Evolutionary conservation across 2,329 filamentous ascomycete genomes (phyloP), one percentile per base, ranked within the genome.

Genomic region (Monilinia aucupariae): DNA sequence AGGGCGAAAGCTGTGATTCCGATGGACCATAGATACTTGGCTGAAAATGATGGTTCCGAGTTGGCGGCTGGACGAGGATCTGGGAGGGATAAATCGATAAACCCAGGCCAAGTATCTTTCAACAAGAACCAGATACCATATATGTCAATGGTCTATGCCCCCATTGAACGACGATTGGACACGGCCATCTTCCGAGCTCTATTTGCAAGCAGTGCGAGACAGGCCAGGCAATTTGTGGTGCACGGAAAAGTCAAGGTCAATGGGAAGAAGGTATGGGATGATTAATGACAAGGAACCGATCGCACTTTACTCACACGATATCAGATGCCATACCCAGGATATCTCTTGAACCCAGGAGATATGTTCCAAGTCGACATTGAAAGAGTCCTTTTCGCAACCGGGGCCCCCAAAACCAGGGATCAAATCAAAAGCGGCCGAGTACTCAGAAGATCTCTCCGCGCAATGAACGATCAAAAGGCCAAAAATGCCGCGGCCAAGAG

Each of bases 311-410:
- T 41, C 27, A 48, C 48, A 62, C n/a, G 10, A 47, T 34, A 25
- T 13, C 69, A 96, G 93, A 96, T 97, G 90, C 82, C 84, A 67
- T 90, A 94, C 73, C 92, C 94, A 10, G 89, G 91, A 62, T 99
- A 99, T 76, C 86, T 92, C 68, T 84, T 99, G 47, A 99, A 99
- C 76, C 96, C 94, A 3, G 94, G 94, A 69, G 94, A 99, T 75
- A 91, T 99, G 86, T 99, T 99, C 81, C 91, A 96, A 75, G 93
- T 99, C 71, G 89, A 97, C 25, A 82, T 90, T 43, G 91, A 96
- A 47, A 86, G 88, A 70, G 94, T 99, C 63, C 82, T 99, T 76
- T 92, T 84, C 71, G 93, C 91, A 41, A 96, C 92, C 1, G 94
- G 94, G 64, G 82, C 83, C 32, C 83, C 84, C 55, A 94, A 92